Base-by-base conservation (phyloP, 495 filamentous ascomycete species). In the Aspergillus heteromorphus region DNA sequence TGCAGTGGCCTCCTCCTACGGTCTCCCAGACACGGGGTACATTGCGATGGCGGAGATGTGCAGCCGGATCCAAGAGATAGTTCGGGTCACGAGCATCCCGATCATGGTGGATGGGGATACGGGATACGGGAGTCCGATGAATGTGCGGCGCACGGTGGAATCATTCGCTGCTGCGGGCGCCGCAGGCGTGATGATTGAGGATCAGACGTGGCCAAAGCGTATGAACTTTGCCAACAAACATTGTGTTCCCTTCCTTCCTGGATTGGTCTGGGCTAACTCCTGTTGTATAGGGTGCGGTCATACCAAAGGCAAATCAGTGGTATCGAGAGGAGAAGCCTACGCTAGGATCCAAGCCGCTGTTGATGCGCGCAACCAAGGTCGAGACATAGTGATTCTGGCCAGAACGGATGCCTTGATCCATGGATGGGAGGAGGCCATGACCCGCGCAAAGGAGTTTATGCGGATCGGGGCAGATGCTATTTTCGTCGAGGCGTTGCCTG, bases 11-110 rank as follows among this genome's bases (percentile, higher is more conserved):
- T 66, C 58, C 21, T 56, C 69, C 14, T 62, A 64, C 18, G 69
- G 72, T 17, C 64, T 76, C 0, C 72, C 73, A 16, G 73, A 76
- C 49, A 71, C 73, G 3, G 73, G 73, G 21, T 75, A 76, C 40
- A 73, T 75, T 23, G 72, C 70, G 6, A 71, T 74, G 62, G 60
- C 61, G 25, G 73, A 77, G 48, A 70, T 77, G 68, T 73, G 67
- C 48, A 57, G 66, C n/a, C 71, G 66, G 54, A 71, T 74, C 48
- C 70, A 72, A 47, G 67, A 75, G 45, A 58, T 60, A 0, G 64
- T 63, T 10, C 60, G 70, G 1, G 66, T 70, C 21, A 69, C 71
- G 5, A 61, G 34, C 9, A 17, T 76, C 0, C 73, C 71, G 0
- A 58, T 77, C 16, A 65, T 76, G 65, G 73, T 64, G 0, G 73